Evolutionary conservation across 768 basidiomycete genomes (phyloP).

Genomic region (Polyporus arcularius): DNA sequence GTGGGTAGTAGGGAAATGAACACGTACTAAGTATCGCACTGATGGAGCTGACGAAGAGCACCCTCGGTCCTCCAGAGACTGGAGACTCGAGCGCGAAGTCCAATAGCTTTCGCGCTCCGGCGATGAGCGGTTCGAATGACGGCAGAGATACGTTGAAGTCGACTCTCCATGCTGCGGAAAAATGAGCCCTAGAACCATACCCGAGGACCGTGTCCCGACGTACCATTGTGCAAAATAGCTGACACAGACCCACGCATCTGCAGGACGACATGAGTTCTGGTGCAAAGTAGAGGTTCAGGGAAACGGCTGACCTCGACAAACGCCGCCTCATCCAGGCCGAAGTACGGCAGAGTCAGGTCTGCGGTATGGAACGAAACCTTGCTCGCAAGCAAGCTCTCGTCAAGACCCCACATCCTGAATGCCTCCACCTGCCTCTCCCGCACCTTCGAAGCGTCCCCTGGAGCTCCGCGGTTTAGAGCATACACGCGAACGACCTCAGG

Average conservation of each 20-base stretch:
- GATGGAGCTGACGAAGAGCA: slow-evolving; percentile 27
- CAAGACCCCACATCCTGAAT: slow-evolving; percentile 19
- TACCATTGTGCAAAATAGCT: slow-evolving; percentile 28
- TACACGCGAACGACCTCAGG: slow-evolving; percentile 24
- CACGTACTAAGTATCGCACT: slow-evolving; percentile 14
- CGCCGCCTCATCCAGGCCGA: slow-evolving; percentile 19
- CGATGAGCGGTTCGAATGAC: slow-evolving; percentile 40
- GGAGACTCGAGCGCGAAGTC: slow-evolving; percentile 18
- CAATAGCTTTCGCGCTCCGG: slow-evolving; percentile 21
- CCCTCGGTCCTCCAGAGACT: slow-evolving; percentile 19
- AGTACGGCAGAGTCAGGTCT: slow-evolving; percentile 19
- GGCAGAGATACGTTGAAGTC: slow-evolving; percentile 42
- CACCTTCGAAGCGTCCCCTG: not conserved
- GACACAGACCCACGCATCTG: slow-evolving; percentile 18
- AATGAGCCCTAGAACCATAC: no score
- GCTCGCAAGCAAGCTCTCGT: slow-evolving; percentile 7
- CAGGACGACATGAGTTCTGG: not conserved
- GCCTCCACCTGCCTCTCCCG: slow-evolving; percentile 16
- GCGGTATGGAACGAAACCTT: slow-evolving; percentile 21
- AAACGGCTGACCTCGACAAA: slow-evolving; percentile 18
- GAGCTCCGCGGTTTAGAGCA: slow-evolving; percentile 24
- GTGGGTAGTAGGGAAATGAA: slow-evolving; percentile 4
- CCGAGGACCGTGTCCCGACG: not conserved
- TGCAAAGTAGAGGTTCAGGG: no score
- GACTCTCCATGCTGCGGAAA: slow-evolving; percentile 36